Evolutionary conservation across 192 early-diverging fungal genomes (phyloP).

Genomic region (Lunasporangiospora selenospora): DNA sequence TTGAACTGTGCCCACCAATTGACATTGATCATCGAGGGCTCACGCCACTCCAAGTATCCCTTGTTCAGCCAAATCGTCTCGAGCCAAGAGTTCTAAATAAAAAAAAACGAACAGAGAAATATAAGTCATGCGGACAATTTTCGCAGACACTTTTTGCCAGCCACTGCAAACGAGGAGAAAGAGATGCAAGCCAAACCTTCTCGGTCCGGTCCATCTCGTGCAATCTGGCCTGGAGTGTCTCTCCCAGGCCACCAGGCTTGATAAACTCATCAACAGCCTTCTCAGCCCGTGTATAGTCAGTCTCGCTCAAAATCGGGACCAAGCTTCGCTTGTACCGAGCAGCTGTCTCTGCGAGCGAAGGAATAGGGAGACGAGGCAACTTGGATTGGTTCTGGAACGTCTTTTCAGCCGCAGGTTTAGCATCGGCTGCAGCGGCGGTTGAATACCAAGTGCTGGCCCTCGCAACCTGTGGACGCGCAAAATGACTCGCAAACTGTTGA

Average conservation of each 20-base stretch:
- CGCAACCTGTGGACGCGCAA: constrained; percentile 4
- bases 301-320: constrained; percentile 66
- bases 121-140: neutral
- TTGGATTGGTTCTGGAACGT: constrained; percentile 73
- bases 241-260: constrained; percentile 68
- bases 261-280: constrained; percentile 77
- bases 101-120: constrained; percentile 2
- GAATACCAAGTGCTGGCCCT: constrained; percentile 19
- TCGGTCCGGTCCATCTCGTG: constrained; percentile 70
- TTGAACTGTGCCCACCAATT: constrained; percentile 87
- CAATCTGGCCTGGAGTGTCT: constrained; percentile 78
- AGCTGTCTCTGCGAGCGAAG: constrained; percentile 76
- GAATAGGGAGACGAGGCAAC: constrained; percentile 88
- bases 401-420: constrained; percentile 4
- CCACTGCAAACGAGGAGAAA: too few species aligned
- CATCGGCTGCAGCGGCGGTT: constrained; percentile 7
- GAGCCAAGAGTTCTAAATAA: constrained; percentile 78
- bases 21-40: constrained; percentile 83
- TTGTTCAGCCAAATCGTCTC: constrained; percentile 86
- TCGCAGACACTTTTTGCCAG: too few species aligned
- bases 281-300: constrained; percentile 66
- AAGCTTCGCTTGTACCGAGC: constrained; percentile 80
- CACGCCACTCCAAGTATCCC: constrained; percentile 88
- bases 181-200: constrained; percentile 51
- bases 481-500: too few species aligned